Conservation (phyloP, 495 filamentous ascomycete genomes). For the Amniculicola lignicola region DNA sequence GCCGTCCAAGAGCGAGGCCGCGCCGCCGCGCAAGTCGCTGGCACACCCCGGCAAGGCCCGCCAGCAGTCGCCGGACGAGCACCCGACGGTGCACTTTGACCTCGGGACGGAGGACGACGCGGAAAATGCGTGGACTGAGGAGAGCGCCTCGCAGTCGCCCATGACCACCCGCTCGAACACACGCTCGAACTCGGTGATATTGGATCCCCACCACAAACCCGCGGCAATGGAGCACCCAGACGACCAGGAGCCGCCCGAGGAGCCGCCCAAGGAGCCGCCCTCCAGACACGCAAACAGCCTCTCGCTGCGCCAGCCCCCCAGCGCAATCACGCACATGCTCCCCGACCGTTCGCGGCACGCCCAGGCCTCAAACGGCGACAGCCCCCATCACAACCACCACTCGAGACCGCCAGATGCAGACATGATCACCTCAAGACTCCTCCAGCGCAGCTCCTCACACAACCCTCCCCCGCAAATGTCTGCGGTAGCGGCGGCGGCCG, state of each 20-base stretch:
- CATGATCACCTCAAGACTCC: constrained; percentile 55
- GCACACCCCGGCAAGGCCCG: constrained; percentile 20
- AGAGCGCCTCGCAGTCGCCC: constrained; percentile 45
- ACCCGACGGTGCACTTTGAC: constrained; percentile 36
- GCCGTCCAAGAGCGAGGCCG: constrained; percentile 36
- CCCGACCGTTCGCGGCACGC: constrained; percentile 15
- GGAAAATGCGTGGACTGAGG: constrained; percentile 46
- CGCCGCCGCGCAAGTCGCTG: constrained; percentile 24
- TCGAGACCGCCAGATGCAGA: constrained; percentile 38
- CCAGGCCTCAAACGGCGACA: constrained; percentile 21
- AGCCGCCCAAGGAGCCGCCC: constrained; percentile 9
- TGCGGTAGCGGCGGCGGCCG: constrained; percentile 52
- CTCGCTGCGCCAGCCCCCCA: background rate
- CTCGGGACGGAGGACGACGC: constrained; percentile 29
- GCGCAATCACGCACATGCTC: constrained; percentile 8
- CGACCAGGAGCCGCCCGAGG: background rate
- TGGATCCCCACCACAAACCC: constrained; percentile 25
- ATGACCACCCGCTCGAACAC: constrained; percentile 44
- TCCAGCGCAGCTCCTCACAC: constrained; percentile 55
- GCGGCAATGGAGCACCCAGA: no score
- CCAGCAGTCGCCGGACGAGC: constrained; percentile 21
- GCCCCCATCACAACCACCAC: constrained; percentile 25
- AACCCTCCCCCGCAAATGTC: constrained; percentile 61
- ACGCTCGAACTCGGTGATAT: constrained; percentile 40
- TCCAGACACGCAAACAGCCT: background rate